phyloP scores from a whole-genome alignment of 148 eudicot genomes.

The Heliosperma pusillum region DNA sequence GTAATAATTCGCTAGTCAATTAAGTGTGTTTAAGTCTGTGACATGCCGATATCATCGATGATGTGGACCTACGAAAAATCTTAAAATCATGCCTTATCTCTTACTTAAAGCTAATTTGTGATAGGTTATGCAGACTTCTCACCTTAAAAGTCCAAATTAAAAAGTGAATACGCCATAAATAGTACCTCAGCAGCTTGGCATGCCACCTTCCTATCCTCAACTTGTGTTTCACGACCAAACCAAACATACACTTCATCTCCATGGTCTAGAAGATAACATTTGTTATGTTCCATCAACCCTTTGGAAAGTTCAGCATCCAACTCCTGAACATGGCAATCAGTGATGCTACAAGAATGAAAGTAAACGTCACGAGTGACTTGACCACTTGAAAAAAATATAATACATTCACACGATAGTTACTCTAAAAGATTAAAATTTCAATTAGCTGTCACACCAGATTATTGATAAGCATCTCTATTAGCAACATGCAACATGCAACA shows the following conservation, averaged over 20 bases:
- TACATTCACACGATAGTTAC: not conserved
- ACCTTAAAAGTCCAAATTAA: not conserved
- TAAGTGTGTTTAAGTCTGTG: slow-evolving; percentile 5
- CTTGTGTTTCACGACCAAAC: slow-evolving; percentile 93
- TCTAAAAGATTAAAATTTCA: not conserved
- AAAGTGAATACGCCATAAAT: slow-evolving; percentile 1
- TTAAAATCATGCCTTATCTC: not conserved
- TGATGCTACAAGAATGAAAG: slow-evolving; percentile 54
- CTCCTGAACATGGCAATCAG: slow-evolving; percentile 52
- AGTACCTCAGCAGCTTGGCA: slow-evolving; percentile 79
- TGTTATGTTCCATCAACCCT: slow-evolving; percentile 72
- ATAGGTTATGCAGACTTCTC: not conserved
- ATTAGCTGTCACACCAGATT: not conserved
- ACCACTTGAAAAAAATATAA: not conserved
- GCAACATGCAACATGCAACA: not conserved
- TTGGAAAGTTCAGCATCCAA: slow-evolving; percentile 79
- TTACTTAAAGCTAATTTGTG: not conserved
- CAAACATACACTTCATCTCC: slow-evolving; percentile 90
- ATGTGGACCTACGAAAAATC: not conserved
- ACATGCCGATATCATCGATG: not conserved
- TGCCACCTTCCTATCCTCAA: slow-evolving; percentile 87
- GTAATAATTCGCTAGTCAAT: not conserved
- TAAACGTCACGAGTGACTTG: slow-evolving; percentile 1
- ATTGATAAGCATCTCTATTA: not conserved
- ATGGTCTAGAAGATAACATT: slow-evolving; percentile 83